Evolutionary conservation across 2,329 filamentous ascomycete species (phyloP).

Genomic region (Fulvia fulva): DNA sequence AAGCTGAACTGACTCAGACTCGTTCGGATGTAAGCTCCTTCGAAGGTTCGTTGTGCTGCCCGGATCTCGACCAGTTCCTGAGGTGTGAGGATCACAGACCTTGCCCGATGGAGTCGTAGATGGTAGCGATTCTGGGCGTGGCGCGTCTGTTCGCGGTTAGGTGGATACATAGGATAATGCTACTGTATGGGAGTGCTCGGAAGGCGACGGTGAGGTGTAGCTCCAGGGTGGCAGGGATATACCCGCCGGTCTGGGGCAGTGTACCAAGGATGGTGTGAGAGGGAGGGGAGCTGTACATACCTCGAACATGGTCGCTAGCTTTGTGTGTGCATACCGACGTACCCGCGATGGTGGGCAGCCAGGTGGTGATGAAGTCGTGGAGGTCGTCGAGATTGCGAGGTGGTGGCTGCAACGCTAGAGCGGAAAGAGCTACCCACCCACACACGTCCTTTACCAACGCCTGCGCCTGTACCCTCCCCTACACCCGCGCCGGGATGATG

Average conservation of each 20-base stretch:
- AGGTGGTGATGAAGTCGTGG: background rate
- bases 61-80: slow-evolving; percentile 90
- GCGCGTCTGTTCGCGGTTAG: slow-evolving; percentile 38
- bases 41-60: slow-evolving; percentile 91
- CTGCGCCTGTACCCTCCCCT: background rate
- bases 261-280: background rate
- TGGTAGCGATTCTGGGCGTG: slow-evolving; percentile 71
- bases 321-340: background rate
- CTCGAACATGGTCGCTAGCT: slow-evolving; percentile 7
- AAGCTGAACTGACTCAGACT: slow-evolving; percentile 94
- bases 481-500: background rate
- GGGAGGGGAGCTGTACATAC: background rate
- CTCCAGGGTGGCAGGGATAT: slow-evolving; percentile 3
- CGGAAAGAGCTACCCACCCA: background rate
- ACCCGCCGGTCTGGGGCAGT: background rate
- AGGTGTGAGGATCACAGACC: slow-evolving; percentile 74
- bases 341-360: background rate
- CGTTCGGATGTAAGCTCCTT: slow-evolving; percentile 93
- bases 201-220: background rate
- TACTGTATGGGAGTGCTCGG: background rate
- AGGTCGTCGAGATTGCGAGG: background rate
- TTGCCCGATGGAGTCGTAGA: slow-evolving; percentile 76
- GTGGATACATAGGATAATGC: background rate
- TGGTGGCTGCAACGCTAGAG: background rate
- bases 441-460: background rate